These are phyloP conservation scores for Solanum hybrid DNA, from an alignment of 305 asterid species.

Conservation along the genomic window DNA sequence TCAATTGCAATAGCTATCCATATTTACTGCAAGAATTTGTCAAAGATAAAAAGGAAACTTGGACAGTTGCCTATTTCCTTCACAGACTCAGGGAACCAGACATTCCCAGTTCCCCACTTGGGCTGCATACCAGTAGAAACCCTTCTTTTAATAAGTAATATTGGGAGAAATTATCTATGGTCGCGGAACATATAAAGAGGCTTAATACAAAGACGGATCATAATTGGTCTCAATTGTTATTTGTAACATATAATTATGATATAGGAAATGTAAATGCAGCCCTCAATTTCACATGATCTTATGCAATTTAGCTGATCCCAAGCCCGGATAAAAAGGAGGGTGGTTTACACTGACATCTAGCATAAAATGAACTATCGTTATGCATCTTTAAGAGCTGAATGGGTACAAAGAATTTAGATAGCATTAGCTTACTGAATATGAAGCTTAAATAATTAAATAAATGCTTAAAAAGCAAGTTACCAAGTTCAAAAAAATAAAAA, in stretches of 20 bases:
- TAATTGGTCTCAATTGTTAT: not conserved
- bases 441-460: not conserved
- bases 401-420: not conserved
- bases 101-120: not conserved
- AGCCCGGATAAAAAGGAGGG: not conserved
- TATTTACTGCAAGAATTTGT: not conserved
- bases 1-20: not conserved
- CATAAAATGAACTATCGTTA: not conserved
- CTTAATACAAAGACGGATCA: not conserved
- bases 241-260: not conserved
- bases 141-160: not conserved
- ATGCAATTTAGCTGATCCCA: not conserved
- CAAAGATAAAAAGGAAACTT: not conserved
- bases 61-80: not conserved
- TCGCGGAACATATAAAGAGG: not conserved
- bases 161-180: not conserved
- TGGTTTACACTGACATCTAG: not conserved
- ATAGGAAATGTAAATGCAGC: not conserved
- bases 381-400: not conserved
- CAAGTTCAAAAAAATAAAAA: too few species aligned
- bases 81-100: not conserved
- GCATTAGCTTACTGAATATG: not conserved
- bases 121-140: not conserved
- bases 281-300: not conserved
- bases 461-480: too few species aligned